Evolutionary conservation across 2,329 filamentous ascomycete genomes (phyloP).

Genomic region (Cladosporium sp.): DNA sequence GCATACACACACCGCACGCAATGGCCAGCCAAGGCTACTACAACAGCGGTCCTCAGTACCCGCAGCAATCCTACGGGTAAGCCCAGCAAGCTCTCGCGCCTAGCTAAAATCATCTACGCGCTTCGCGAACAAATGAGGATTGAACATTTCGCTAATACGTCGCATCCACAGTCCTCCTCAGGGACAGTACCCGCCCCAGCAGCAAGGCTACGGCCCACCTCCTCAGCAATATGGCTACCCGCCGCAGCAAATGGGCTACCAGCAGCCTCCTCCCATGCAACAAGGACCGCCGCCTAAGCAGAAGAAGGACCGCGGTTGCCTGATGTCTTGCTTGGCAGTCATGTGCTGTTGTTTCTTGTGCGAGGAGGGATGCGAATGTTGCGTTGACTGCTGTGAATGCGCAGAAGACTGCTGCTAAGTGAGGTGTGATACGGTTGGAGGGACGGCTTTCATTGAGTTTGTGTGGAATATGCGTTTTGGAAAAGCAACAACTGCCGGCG

Average conservation of each 20-base stretch:
- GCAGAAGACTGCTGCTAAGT: slow-evolving; percentile 39
- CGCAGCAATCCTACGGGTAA: slow-evolving; percentile 35
- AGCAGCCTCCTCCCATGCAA: slow-evolving; percentile 46
- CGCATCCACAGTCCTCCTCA: slow-evolving; percentile 11
- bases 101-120: neutral
- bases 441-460: neutral
- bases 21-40: slow-evolving; percentile 50
- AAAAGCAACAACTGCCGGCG: neutral
- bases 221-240: slow-evolving; percentile 37
- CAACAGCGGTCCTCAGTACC: slow-evolving; percentile 37
- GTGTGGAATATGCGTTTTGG: neutral
- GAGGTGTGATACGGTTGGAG: neutral
- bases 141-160: neutral
- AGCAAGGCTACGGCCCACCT: slow-evolving; percentile 34
- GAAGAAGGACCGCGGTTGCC: slow-evolving; percentile 52
- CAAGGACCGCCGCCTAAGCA: slow-evolving; percentile 41
- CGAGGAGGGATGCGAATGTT: slow-evolving; percentile 65
- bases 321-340: slow-evolving; percentile 54
- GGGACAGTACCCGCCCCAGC: slow-evolving; percentile 34
- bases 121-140: neutral
- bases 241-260: slow-evolving; percentile 27
- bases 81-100: neutral
- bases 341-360: slow-evolving; percentile 66
- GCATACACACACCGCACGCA: neutral
- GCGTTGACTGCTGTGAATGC: slow-evolving; percentile 61